Evolutionary conservation across 805 yeast genomes (phyloP), one percentile per base, ranked within the genome.

Genomic region (Ogataea nonfermentans): DNA sequence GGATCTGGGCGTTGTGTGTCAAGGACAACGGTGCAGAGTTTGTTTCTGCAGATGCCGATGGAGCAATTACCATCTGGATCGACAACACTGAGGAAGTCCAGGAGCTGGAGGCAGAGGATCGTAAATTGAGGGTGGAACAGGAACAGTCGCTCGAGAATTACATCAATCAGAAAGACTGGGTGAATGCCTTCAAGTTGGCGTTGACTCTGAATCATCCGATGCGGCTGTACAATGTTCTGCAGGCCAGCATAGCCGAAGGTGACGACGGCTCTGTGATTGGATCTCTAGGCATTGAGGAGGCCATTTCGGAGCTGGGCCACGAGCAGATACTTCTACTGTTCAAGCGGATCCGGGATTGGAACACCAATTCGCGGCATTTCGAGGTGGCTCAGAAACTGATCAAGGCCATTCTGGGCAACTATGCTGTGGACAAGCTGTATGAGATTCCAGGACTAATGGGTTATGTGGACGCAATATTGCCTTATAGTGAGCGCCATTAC

Each of bases 11-110:
- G 0, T 62, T 93, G 38, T 79, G 84, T 40, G 67, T 74, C 1
- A 71, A 77, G 44, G 65, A 77, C 24, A 84, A 81, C 51, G 91
- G 95, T 17, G 74, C 73, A 12, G 73, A 74, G 42, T 72, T 93
- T 42, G 76, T 87, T 0, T 78, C 86, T 43, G 98, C 96, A 0
- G 98, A 93, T 62, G 97, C 96, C 1, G 98, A 93, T 62, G 96
- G 97, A 40, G 81, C 87, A 17, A 76, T 93, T 49, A 84, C 87
- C 35, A 70, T 87, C 28, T 93, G 99, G 99, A 70, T 70, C 39
- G 98, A 93, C 62, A 80, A 82, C 53, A 85, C 96, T 1, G 89
- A 81, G 38, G 91, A 84, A 56, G 74, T 79, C 37, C 68, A 71
- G 41, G 76, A 66, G 36, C 65, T 68, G 38, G 78, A 75, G 39